Conservation (phyloP, 352 stramenopile species). For the Pythium volutum region DNA sequence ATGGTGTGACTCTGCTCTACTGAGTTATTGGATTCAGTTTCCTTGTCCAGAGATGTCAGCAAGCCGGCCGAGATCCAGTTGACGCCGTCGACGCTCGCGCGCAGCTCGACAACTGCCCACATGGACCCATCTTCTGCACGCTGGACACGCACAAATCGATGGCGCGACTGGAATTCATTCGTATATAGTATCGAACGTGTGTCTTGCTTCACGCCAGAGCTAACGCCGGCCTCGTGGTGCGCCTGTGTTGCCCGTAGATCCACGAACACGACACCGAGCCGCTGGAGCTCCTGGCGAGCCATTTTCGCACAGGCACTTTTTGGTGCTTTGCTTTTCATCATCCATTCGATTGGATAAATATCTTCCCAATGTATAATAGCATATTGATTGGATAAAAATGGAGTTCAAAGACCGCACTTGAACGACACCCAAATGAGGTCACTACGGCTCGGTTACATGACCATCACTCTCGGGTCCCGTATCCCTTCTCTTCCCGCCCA, state of each 20-base stretch:
- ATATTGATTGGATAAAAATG: too few relatives aligned
- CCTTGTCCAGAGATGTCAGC: not conserved
- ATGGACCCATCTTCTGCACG: not conserved
- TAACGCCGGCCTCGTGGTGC: slow-evolving; percentile 13
- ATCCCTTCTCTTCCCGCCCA: not conserved
- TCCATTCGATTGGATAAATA: not conserved
- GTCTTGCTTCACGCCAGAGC: slow-evolving; percentile 12
- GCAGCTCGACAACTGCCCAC: slow-evolving; percentile 9
- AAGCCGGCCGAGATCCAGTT: slow-evolving; percentile 19
- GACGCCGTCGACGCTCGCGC: slow-evolving; percentile 1
- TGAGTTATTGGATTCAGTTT: not conserved
- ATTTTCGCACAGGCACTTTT: slow-evolving; percentile 1
- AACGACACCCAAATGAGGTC: slow-evolving; percentile 1
- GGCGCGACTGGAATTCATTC: slow-evolving; percentile 4
- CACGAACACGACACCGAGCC: slow-evolving; percentile 15
- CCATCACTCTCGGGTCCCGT: slow-evolving; percentile 16
- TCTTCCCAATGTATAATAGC: not conserved
- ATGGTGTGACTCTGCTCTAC: not conserved
- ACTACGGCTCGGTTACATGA: slow-evolving; percentile 4
- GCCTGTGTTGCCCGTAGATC: slow-evolving; percentile 11
- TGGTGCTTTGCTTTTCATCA: not conserved
- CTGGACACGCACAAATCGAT: slow-evolving; percentile 24
- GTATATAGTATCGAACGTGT: slow-evolving; percentile 19
- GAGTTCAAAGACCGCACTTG: not conserved
- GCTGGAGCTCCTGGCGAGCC: not conserved